Conservation (phyloP, 495 filamentous ascomycete genomes). For the Hypoxylon rickii region DNA sequence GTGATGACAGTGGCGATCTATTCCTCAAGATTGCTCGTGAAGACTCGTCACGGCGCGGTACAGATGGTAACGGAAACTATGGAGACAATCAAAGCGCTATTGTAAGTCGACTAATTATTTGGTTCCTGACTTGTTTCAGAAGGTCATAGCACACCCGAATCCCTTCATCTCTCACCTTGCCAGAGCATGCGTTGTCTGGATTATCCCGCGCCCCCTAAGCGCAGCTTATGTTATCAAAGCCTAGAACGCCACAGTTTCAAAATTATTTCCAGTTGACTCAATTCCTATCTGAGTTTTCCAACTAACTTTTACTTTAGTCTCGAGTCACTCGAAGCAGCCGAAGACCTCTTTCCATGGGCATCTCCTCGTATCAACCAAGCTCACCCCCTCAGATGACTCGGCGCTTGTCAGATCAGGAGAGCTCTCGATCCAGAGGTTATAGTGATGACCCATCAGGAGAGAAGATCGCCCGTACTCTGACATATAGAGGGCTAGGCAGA, state of each 20-base stretch:
- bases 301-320: slow-evolving; percentile 40
- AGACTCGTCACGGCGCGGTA: slow-evolving; percentile 44
- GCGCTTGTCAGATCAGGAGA: slow-evolving; percentile 54
- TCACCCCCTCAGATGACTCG: slow-evolving; percentile 47
- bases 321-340: slow-evolving; percentile 45
- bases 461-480: slow-evolving; percentile 35
- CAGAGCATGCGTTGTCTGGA: background rate
- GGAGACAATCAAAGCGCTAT: slow-evolving; percentile 43
- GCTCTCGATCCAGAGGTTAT: slow-evolving; percentile 37
- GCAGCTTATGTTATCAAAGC: too few species aligned
- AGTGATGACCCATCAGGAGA: slow-evolving; percentile 37
- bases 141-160: slow-evolving; percentile 4
- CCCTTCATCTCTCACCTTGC: too few species aligned
- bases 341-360: slow-evolving; percentile 51
- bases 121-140: slow-evolving; percentile 19
- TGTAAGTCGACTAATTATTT: slow-evolving; percentile 42
- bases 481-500: slow-evolving; percentile 38
- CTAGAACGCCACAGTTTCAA: too few species aligned
- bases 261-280: too few species aligned
- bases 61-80: slow-evolving; percentile 35
- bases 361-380: slow-evolving; percentile 43
- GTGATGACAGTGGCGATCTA: slow-evolving; percentile 55
- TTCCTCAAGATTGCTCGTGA: slow-evolving; percentile 60
- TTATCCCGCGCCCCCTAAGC: too few species aligned
- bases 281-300: background rate